Conservation (phyloP, 2,329 filamentous ascomycete species). For the Fusarium sp. region DNA sequence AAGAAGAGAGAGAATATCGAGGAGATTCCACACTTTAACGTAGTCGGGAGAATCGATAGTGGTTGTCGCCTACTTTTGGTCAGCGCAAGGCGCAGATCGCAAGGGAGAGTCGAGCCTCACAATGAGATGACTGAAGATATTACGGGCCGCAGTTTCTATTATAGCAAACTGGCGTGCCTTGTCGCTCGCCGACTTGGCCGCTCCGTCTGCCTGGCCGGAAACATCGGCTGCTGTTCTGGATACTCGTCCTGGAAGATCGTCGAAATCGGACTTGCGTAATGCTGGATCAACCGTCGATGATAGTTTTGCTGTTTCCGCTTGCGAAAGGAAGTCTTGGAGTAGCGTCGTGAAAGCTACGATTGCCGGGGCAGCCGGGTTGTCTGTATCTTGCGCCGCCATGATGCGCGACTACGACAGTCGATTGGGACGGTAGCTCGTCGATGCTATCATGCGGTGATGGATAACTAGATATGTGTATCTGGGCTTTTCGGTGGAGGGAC, state of each 20-base stretch:
- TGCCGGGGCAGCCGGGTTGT: constrained; percentile 63
- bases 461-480: not conserved
- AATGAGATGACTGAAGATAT: constrained; percentile 82
- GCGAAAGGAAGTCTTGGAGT: constrained; percentile 68
- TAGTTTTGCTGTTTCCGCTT: constrained; percentile 70
- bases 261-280: constrained; percentile 76
- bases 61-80: constrained; percentile 71
- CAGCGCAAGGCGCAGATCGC: constrained; percentile 48
- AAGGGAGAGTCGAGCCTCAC: constrained; percentile 62
- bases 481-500: not conserved
- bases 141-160: constrained; percentile 85
- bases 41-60: constrained; percentile 83
- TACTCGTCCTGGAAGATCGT: constrained; percentile 61
- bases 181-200: constrained; percentile 56
- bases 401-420: constrained; percentile 40
- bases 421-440: constrained; percentile 17
- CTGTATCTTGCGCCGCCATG: constrained; percentile 64
- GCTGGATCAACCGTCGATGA: constrained; percentile 76
- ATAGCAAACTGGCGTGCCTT: constrained; percentile 72
- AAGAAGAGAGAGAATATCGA: constrained; percentile 90
- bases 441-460: constrained; percentile 25
- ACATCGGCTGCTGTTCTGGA: constrained; percentile 51
- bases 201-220: constrained; percentile 46
- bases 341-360: constrained; percentile 67
- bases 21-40: constrained; percentile 89